Conservation (phyloP, 2,329 filamentous ascomycete species). For the Ophiostoma perfectum region DNA sequence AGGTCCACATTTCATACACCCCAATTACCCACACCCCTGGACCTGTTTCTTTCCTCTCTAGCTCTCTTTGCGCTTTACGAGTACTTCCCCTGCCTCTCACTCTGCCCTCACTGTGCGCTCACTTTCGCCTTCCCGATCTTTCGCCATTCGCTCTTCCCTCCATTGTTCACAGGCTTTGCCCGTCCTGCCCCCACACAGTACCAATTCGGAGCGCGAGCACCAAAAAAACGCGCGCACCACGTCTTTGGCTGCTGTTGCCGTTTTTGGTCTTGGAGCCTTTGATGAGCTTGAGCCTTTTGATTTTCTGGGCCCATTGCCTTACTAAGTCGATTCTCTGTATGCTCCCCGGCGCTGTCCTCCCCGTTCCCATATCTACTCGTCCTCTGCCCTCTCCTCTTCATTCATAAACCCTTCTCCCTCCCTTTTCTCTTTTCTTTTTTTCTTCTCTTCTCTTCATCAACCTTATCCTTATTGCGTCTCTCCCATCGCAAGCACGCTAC, state of each 20-base stretch:
- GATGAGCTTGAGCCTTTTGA: conserved; percentile 5
- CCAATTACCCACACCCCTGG: neutral
- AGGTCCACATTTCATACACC: conserved; percentile 1
- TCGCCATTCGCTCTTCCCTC: conserved; percentile 13
- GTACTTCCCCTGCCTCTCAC: neutral
- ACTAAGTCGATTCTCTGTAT: conserved; percentile 14
- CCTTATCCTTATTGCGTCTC: conserved; percentile 16
- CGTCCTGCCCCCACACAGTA: conserved; percentile 22
- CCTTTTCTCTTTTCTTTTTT: conserved; percentile 11
- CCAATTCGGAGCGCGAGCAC: conserved; percentile 23
- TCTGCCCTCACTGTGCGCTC: neutral
- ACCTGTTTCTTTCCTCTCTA: conserved; percentile 4
- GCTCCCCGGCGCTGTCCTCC: conserved; percentile 12
- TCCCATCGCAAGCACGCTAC: conserved; percentile 17
- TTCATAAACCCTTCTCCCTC: conserved; percentile 11
- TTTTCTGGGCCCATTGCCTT: neutral
- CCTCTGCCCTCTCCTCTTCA: neutral
- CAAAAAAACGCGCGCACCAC: conserved; percentile 22
- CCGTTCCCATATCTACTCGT: neutral
- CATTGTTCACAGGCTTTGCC: no score
- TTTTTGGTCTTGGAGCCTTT: conserved; percentile 4
- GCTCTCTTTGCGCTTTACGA: conserved; percentile 18
- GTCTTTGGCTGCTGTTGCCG: conserved; percentile 11
- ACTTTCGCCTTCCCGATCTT: conserved; percentile 22
- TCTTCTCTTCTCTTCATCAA: conserved; percentile 9